phyloP scores from a whole-genome alignment of 225 moss, liverwort and hornwort genomes.

The Sphagnum tenellum region DNA sequence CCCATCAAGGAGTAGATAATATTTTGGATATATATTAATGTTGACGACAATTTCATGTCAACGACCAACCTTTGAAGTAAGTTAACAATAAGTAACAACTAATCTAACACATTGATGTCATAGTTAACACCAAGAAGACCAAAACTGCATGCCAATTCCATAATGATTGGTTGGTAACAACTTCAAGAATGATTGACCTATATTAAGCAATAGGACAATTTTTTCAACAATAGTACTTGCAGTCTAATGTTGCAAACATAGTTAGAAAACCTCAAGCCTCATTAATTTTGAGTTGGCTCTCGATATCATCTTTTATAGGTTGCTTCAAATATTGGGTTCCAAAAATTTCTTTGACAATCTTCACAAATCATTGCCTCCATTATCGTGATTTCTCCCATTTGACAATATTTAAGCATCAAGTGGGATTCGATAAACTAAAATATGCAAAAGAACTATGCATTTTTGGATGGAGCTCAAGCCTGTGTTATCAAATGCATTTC shows the following conservation, averaged over 20 bases:
- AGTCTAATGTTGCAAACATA: constrained; percentile 1
- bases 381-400: background rate
- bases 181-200: background rate
- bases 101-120: background rate
- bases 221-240: background rate
- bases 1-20: too few species aligned
- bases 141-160: background rate
- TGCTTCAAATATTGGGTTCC: background rate
- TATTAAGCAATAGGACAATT: background rate
- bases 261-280: background rate
- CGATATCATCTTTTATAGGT: background rate
- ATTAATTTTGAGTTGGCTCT: background rate
- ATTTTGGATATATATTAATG: too few species aligned
- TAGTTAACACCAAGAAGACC: background rate
- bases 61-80: too few species aligned
- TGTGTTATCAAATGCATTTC: background rate
- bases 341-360: background rate
- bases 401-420: constrained; percentile 6
- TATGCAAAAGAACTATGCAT: constrained; percentile 1
- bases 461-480: constrained; percentile 4
- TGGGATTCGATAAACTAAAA: constrained; percentile 2
- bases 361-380: constrained; percentile 2
- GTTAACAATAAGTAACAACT: too few species aligned
- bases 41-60: too few species aligned
- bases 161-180: background rate